These are phyloP conservation scores for Salvia sclarea DNA, from an alignment of 305 asterid species.

Conservation along the genomic window DNA sequence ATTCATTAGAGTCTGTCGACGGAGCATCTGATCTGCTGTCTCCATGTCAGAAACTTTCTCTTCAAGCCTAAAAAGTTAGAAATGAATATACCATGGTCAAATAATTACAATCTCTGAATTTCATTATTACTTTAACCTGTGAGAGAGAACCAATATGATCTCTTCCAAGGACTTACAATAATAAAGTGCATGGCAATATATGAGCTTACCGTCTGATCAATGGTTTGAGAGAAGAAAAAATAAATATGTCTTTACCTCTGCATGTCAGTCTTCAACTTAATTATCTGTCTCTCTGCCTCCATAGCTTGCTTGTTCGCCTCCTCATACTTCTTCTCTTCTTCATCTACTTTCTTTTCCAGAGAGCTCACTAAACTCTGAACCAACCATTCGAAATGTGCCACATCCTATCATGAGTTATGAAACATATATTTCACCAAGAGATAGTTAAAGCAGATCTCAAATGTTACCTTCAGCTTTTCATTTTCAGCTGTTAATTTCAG, in stretches of 20 bases:
- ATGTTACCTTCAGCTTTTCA: conserved; percentile 58
- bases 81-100: conserved; percentile 28
- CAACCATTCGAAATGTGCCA: conserved; percentile 30
- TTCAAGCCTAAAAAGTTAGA: conserved; percentile 56
- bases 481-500: conserved; percentile 66
- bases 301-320: conserved; percentile 62
- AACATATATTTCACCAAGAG: conserved; percentile 28
- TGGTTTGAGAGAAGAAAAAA: conserved; percentile 24
- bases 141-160: neutral
- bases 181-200: conserved; percentile 9
- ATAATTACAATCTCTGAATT: conserved; percentile 16
- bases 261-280: conserved; percentile 66
- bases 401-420: conserved; percentile 30
- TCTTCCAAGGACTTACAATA: neutral
- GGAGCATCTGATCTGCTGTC: conserved; percentile 56
- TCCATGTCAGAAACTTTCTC: conserved; percentile 75
- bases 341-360: conserved; percentile 69
- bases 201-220: conserved; percentile 14
- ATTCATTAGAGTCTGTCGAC: conserved; percentile 59
- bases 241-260: conserved; percentile 52
- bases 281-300: conserved; percentile 75
- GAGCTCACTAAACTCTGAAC: conserved; percentile 64
- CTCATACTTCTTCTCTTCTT: conserved; percentile 71
- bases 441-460: conserved; percentile 15
- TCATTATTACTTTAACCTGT: conserved; percentile 17